Conservation (phyloP, 208 protist species). For the Trypanosoma melophagium region DNA sequence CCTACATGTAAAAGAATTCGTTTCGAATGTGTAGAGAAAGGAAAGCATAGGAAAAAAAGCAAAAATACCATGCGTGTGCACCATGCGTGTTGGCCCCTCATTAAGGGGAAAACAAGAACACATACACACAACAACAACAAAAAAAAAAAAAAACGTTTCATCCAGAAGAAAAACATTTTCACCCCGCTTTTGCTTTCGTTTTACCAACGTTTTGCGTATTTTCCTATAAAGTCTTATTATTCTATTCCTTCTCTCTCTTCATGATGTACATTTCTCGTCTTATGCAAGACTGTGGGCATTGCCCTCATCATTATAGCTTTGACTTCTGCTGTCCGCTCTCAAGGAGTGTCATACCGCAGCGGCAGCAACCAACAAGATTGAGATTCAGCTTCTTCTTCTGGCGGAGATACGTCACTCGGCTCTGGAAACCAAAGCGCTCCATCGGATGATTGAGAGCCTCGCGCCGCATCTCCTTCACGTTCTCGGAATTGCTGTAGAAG, state of each 20-base stretch:
- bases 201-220: too few species aligned
- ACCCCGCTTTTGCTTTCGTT: not conserved
- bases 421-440: slow-evolving; percentile 55
- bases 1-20: too few species aligned
- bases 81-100: too few species aligned
- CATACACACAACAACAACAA: too few species aligned
- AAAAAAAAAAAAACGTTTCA: not conserved
- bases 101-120: too few species aligned
- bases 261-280: slow-evolving; percentile 1
- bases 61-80: too few species aligned
- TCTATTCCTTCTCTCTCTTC: slow-evolving; percentile 19
- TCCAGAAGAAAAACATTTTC: not conserved
- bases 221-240: too few species aligned
- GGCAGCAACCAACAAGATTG: slow-evolving; percentile 72
- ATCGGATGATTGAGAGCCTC: slow-evolving; percentile 61
- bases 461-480: slow-evolving; percentile 28
- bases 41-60: too few species aligned
- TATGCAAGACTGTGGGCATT: not conserved
- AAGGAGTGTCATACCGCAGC: slow-evolving; percentile 36
- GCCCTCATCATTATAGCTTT: slow-evolving; percentile 1
- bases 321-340: not conserved
- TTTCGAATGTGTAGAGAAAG: too few species aligned
- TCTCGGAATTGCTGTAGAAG: slow-evolving; percentile 47
- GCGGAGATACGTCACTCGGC: slow-evolving; percentile 58
- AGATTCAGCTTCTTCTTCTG: slow-evolving; percentile 68